Evolutionary conservation across 1,284 basidiomycete species (phyloP).

Genomic region (Pascua guehoae): DNA sequence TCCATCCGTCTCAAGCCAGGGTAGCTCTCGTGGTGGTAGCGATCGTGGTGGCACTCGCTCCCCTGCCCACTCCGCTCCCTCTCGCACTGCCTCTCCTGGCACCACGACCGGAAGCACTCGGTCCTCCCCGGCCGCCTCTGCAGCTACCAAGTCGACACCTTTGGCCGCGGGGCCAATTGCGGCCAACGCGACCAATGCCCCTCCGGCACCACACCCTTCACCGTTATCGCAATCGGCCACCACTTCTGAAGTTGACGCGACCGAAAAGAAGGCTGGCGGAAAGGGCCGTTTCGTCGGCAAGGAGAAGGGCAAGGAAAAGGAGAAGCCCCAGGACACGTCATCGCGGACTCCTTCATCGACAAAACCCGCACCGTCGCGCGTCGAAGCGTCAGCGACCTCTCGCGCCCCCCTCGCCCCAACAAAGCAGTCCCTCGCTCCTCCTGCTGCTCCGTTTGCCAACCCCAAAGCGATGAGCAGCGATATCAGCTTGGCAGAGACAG

Average conservation of each 20-base stretch:
- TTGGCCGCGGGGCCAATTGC: conserved; percentile 37
- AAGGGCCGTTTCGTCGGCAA: conserved; percentile 61
- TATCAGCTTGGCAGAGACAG: conserved; percentile 40
- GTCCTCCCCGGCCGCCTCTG: conserved; percentile 2
- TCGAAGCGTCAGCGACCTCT: conserved; percentile 3
- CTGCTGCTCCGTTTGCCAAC: conserved; percentile 33
- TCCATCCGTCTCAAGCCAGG: conserved; percentile 14
- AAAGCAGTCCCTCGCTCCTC: conserved; percentile 19
- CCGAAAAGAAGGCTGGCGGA: conserved; percentile 49
- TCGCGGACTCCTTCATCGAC: conserved; percentile 10
- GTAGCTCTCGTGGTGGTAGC: conserved; percentile 5
- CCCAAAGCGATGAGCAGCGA: conserved; percentile 35
- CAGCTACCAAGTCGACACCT: conserved; percentile 16
- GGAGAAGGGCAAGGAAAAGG: conserved; percentile 25
- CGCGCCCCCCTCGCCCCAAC: conserved; percentile 3
- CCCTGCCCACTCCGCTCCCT: background rate
- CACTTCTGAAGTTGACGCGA: conserved; percentile 12
- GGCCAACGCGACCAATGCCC: conserved; percentile 14
- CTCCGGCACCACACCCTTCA: conserved; percentile 23
- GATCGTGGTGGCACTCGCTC: background rate
- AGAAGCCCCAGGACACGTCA: conserved; percentile 3
- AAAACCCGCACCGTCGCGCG: conserved; percentile 10
- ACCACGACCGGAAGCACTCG: conserved; percentile 1
- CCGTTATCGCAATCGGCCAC: conserved; percentile 29
- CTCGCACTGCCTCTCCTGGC: conserved; percentile 1